phyloP scores from a whole-genome alignment of 768 basidiomycete species.

The Pleurotus citrinopileatus region DNA sequence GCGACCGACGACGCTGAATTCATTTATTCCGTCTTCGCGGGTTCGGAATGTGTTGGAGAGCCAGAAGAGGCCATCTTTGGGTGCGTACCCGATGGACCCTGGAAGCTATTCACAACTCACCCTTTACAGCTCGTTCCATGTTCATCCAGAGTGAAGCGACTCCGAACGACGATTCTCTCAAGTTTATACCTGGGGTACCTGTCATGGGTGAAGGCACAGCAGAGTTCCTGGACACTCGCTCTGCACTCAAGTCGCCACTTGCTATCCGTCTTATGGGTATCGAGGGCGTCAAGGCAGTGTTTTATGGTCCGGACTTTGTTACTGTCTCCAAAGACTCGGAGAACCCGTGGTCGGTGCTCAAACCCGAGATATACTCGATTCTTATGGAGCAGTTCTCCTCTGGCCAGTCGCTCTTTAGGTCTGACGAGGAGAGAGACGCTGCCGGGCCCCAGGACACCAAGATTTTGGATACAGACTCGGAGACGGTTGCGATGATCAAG shows the following conservation, averaged over 20 bases:
- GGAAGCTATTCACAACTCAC: neutral
- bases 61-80: slow-evolving; percentile 19
- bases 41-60: neutral
- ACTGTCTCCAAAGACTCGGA: slow-evolving; percentile 91
- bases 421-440: slow-evolving; percentile 71
- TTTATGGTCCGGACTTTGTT: slow-evolving; percentile 98
- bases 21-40: neutral
- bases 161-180: slow-evolving; percentile 95
- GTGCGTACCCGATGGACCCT: slow-evolving; percentile 18
- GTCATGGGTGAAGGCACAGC: slow-evolving; percentile 90
- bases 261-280: slow-evolving; percentile 94
- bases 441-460: slow-evolving; percentile 92
- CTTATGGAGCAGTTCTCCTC: slow-evolving; percentile 98
- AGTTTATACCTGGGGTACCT: slow-evolving; percentile 91
- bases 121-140: slow-evolving; percentile 72
- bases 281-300: slow-evolving; percentile 84
- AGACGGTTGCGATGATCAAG: slow-evolving; percentile 99
- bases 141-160: slow-evolving; percentile 99
- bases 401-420: slow-evolving; percentile 82
- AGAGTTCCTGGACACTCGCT: slow-evolving; percentile 89
- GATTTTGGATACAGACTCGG: slow-evolving; percentile 92
- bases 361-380: slow-evolving; percentile 94
- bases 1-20: neutral
- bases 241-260: slow-evolving; percentile 89
- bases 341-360: slow-evolving; percentile 83